Conservation (phyloP, 2,329 filamentous ascomycete genomes). For the Gaeumannomyces tritici region DNA sequence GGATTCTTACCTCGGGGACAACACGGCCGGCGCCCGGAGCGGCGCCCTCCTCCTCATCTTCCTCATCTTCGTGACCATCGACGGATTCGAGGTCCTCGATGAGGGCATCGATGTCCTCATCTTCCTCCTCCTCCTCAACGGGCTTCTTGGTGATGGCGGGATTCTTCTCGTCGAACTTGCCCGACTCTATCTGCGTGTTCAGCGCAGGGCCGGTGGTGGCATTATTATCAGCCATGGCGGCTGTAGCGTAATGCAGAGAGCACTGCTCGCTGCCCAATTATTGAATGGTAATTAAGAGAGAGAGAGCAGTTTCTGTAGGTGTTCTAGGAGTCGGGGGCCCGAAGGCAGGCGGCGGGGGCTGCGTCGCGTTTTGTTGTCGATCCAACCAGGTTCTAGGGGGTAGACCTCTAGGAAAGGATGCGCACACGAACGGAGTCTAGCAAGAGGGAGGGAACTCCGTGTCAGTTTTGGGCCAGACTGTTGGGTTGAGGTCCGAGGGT, state of each 20-base stretch:
- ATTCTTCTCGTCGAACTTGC: slow-evolving; percentile 55
- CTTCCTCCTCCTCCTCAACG: slow-evolving; percentile 59
- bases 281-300: slow-evolving; percentile 6
- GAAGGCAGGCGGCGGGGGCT: too few species aligned
- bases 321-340: background rate
- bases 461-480: background rate
- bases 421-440: slow-evolving; percentile 2
- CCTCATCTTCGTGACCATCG: slow-evolving; percentile 58
- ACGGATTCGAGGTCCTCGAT: slow-evolving; percentile 82
- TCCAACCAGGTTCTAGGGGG: background rate
- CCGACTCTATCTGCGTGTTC: slow-evolving; percentile 55
- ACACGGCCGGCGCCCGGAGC: slow-evolving; percentile 43
- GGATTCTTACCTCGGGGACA: slow-evolving; percentile 44
- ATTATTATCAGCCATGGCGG: slow-evolving; percentile 46
- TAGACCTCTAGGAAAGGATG: background rate
- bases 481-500: background rate
- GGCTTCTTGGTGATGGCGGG: slow-evolving; percentile 31
- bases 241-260: slow-evolving; percentile 14
- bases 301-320: background rate
- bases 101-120: slow-evolving; percentile 76
- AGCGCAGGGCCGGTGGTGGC: slow-evolving; percentile 44
- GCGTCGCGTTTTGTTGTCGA: background rate
- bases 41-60: slow-evolving; percentile 40
- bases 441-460: background rate
- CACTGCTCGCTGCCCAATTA: slow-evolving; percentile 13